These are phyloP conservation scores for Lumnitzera racemosa DNA, from an alignment of 345 rosid genomes.

Conservation along the genomic window DNA sequence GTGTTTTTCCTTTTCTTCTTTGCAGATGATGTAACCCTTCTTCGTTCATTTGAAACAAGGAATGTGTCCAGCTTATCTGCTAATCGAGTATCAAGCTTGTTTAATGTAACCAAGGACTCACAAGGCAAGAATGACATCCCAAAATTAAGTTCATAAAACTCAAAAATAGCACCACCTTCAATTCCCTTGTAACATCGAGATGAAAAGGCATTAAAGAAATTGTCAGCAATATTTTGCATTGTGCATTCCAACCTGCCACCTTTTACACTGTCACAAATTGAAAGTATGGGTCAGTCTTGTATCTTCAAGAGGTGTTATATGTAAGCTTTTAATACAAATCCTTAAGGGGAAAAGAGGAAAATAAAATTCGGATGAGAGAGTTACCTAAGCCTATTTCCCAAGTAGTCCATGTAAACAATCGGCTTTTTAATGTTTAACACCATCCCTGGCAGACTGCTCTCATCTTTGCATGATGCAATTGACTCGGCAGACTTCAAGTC, in stretches of 20 bases:
- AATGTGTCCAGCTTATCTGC: slow-evolving; percentile 75
- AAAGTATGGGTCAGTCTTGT: slow-evolving; percentile 5
- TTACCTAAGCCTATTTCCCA: slow-evolving; percentile 68
- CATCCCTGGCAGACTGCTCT: slow-evolving; percentile 75
- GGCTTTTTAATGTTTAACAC: slow-evolving; percentile 73
- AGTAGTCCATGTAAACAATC: slow-evolving; percentile 47
- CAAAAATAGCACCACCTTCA: slow-evolving; percentile 45
- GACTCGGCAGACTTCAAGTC: slow-evolving; percentile 61
- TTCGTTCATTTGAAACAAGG: slow-evolving; percentile 76
- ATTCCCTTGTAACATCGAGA: slow-evolving; percentile 57
- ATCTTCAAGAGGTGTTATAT: slow-evolving; percentile 1
- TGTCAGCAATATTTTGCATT: slow-evolving; percentile 95
- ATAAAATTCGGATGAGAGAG: neutral
- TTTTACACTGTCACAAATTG: slow-evolving; percentile 38
- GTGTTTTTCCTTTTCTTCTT: slow-evolving; percentile 71
- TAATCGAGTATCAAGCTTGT: slow-evolving; percentile 5
- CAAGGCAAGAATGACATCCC: neutral
- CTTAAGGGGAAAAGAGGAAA: neutral
- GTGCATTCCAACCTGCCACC: slow-evolving; percentile 98
- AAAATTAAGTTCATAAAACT: neutral
- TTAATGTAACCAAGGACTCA: neutral
- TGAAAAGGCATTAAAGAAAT: slow-evolving; percentile 50
- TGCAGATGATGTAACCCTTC: slow-evolving; percentile 88
- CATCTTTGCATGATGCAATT: slow-evolving; percentile 54
- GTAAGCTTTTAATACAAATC: neutral